Percentiles rank a stretch among this genome's conserved stretches.
phyloP scores from a whole-genome alignment of 192 early-diverging fungal genomes.

The Coemansia sp. region DNA sequence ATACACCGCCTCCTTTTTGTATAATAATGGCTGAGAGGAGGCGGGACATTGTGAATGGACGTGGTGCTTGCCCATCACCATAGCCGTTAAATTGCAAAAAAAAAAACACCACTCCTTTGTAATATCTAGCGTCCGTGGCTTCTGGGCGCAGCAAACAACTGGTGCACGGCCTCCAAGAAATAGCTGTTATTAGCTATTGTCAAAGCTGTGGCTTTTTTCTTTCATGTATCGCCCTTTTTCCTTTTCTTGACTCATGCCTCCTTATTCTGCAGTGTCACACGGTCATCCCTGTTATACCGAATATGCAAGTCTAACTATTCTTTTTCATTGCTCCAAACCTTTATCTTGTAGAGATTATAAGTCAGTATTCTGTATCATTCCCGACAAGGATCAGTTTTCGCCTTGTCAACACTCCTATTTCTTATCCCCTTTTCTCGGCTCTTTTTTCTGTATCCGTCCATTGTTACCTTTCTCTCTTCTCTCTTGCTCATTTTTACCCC shows the following conservation, averaged over 20 bases:
- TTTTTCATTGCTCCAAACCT: not conserved
- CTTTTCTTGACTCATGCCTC: conserved; percentile 6
- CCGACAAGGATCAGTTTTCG: conserved; percentile 7
- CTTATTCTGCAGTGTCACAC: not conserved
- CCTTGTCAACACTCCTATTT: conserved; percentile 1
- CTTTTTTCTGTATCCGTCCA: conserved; percentile 1
- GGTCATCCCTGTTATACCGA: conserved; percentile 4
- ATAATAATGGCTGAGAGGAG: conserved; percentile 8
- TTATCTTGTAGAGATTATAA: conserved; percentile 12
- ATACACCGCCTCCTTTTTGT: conserved; percentile 1
- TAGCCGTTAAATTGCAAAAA: not conserved
- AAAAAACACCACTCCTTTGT: not conserved
- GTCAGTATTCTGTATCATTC: conserved; percentile 5
- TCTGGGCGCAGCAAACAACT: conserved; percentile 3
- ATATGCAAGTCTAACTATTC: conserved; percentile 5
- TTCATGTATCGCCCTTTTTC: not conserved
- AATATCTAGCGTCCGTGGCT: not conserved
- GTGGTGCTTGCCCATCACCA: conserved; percentile 8
- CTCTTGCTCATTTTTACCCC: not conserved
- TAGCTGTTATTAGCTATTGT: conserved; percentile 6
- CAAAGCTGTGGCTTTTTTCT: not conserved
- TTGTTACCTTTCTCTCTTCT: not conserved
- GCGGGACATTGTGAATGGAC: conserved; percentile 7
- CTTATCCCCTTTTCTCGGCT: conserved; percentile 10
- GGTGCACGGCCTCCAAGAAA: conserved; percentile 2